phyloP scores from a whole-genome alignment of 305 asterid genomes.

The Striga hermonthica region DNA sequence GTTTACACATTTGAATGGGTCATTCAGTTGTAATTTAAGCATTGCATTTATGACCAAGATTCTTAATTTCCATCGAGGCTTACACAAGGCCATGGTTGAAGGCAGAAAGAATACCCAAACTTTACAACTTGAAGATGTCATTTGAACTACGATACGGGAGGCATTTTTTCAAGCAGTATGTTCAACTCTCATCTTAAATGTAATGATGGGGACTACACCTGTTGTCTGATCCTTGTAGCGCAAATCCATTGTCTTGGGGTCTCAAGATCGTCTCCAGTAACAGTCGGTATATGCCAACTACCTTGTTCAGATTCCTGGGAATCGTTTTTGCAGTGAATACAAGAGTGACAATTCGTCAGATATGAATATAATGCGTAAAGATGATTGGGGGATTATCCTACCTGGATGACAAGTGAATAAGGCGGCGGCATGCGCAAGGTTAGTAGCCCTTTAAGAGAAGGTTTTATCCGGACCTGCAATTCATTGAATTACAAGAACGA shows the following conservation, averaged over 20 bases:
- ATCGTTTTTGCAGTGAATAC: constrained; percentile 24
- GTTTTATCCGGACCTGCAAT: constrained; percentile 63
- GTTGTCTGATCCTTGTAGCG: constrained; percentile 46
- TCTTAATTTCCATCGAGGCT: too few species aligned
- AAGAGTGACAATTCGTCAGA: background rate
- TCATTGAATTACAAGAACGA: constrained; percentile 25
- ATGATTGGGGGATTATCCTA: constrained; percentile 25
- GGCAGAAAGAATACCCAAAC: too few species aligned
- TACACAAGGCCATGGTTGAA: too few species aligned
- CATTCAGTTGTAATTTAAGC: too few species aligned
- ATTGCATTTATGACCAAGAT: too few species aligned
- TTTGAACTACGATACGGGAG: too few species aligned
- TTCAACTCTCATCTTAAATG: background rate
- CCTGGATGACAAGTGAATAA: constrained; percentile 86
- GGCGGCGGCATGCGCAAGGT: constrained; percentile 85
- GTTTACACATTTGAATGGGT: too few species aligned
- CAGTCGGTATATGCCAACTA: constrained; percentile 83
- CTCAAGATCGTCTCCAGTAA: constrained; percentile 77
- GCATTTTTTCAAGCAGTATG: too few species aligned
- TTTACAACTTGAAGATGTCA: too few species aligned
- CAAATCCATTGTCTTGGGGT: constrained; percentile 83
- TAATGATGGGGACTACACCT: constrained; percentile 13
- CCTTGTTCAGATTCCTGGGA: constrained; percentile 85
- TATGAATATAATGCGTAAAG: background rate
- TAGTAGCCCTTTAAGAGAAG: constrained; percentile 48